These are phyloP conservation scores for Phialophora expanda DNA, from an alignment of 2,329 filamentous ascomycete genomes.

Conservation along the genomic window DNA sequence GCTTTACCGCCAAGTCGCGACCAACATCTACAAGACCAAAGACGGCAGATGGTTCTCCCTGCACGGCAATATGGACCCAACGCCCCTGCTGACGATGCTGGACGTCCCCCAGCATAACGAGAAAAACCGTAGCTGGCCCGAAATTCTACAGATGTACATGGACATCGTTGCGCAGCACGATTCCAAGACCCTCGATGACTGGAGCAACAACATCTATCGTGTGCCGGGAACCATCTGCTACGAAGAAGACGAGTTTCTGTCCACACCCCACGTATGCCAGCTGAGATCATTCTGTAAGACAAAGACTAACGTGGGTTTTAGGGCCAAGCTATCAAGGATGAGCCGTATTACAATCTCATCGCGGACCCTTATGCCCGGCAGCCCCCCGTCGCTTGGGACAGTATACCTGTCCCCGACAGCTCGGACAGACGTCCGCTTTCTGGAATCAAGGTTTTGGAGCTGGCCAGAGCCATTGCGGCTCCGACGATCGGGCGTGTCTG, in stretches of 20 bases:
- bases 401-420: too few species aligned
- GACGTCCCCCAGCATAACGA: constrained; percentile 24
- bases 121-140: constrained; percentile 13
- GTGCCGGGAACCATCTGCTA: constrained; percentile 23
- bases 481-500: constrained; percentile 50
- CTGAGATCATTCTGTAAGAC: too few species aligned
- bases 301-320: neutral
- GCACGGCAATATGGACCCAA: constrained; percentile 25
- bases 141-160: constrained; percentile 22
- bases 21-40: constrained; percentile 56
- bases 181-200: constrained; percentile 23
- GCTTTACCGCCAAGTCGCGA: constrained; percentile 16
- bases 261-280: constrained; percentile 5
- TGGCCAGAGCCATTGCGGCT: constrained; percentile 53
- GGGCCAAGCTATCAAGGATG: constrained; percentile 13
- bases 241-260: constrained; percentile 22
- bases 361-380: neutral
- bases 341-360: constrained; percentile 7
- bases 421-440: constrained; percentile 45
- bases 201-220: constrained; percentile 28
- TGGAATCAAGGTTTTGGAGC: constrained; percentile 57
- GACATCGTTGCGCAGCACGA: constrained; percentile 12
- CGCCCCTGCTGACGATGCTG: constrained; percentile 20
- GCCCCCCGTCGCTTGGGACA: constrained; percentile 2
- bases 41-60: constrained; percentile 52